Percentiles rank a stretch among this genome's conserved stretches.
Conservation (phyloP, 2,329 filamentous ascomycete species). For the Bipolaris zeicola region DNA sequence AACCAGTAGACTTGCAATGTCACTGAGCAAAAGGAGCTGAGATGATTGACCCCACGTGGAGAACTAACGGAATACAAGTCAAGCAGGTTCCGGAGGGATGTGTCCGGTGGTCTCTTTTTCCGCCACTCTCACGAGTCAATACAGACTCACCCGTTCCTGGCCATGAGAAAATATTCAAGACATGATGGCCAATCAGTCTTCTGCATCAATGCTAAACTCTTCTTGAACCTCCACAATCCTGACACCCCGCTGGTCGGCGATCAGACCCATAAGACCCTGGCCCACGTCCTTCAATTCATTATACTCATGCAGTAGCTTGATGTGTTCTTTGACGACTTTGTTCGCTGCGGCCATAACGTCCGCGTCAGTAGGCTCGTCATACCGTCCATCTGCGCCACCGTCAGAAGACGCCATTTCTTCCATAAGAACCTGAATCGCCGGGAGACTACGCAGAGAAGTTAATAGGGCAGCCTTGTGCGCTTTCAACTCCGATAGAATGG, state of each 20-base stretch:
- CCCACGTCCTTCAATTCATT: slow-evolving; percentile 74
- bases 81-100: slow-evolving; percentile 1
- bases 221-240: slow-evolving; percentile 57
- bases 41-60: neutral
- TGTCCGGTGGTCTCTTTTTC: neutral
- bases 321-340: slow-evolving; percentile 65
- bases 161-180: neutral
- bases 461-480: slow-evolving; percentile 49
- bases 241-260: slow-evolving; percentile 68
- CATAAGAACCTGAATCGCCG: slow-evolving; percentile 44
- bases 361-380: slow-evolving; percentile 36
- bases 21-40: neutral
- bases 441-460: slow-evolving; percentile 34
- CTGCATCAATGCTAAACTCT: slow-evolving; percentile 53
- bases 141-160: neutral
- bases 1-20: neutral
- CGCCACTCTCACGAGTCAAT: neutral
- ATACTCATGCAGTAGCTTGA: slow-evolving; percentile 69
- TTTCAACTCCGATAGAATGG: slow-evolving; percentile 55
- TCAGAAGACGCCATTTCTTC: slow-evolving; percentile 34
- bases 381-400: slow-evolving; percentile 10
- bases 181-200: slow-evolving; percentile 44
- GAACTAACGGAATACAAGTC: neutral
- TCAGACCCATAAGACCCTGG: slow-evolving; percentile 68
- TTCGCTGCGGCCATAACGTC: slow-evolving; percentile 53